phyloP scores from a whole-genome alignment of 306 rosid genomes.

The Inga leiocalycina region DNA sequence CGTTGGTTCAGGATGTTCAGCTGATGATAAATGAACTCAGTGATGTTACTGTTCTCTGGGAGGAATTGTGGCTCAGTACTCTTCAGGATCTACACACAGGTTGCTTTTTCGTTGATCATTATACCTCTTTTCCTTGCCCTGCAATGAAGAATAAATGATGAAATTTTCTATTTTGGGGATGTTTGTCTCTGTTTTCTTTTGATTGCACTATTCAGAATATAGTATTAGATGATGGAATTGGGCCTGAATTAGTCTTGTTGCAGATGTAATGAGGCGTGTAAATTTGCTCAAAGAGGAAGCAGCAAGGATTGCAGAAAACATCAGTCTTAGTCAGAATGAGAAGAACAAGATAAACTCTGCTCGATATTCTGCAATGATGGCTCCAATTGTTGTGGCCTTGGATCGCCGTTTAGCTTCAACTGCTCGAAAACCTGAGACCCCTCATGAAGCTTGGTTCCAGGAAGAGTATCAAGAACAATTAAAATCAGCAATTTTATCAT shows the following conservation, averaged over 20 bases:
- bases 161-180: constrained; percentile 11
- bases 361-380: constrained; percentile 98
- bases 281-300: constrained; percentile 92
- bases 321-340: constrained; percentile 88
- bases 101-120: constrained; percentile 37
- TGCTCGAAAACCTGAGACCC: constrained; percentile 91
- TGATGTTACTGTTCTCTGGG: constrained; percentile 98
- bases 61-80: constrained; percentile 97
- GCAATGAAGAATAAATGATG: not conserved
- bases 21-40: constrained; percentile 95
- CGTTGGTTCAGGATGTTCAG: constrained; percentile 88
- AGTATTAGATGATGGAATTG: constrained; percentile 25
- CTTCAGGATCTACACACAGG: constrained; percentile 99
- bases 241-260: constrained; percentile 41
- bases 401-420: constrained; percentile 97
- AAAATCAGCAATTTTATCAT: constrained; percentile 71
- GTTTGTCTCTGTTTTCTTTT: constrained; percentile 21
- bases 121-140: constrained; percentile 32
- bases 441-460: constrained; percentile 97
- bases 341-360: constrained; percentile 93
- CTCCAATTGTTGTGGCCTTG: constrained; percentile 94
- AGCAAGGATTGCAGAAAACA: constrained; percentile 88
- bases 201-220: constrained; percentile 23
- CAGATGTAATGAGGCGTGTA: constrained; percentile 96
- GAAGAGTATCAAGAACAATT: constrained; percentile 74